These are phyloP conservation scores for Laburnicola sp. DNA, from an alignment of 2,329 filamentous ascomycete species.

Conservation along the genomic window DNA sequence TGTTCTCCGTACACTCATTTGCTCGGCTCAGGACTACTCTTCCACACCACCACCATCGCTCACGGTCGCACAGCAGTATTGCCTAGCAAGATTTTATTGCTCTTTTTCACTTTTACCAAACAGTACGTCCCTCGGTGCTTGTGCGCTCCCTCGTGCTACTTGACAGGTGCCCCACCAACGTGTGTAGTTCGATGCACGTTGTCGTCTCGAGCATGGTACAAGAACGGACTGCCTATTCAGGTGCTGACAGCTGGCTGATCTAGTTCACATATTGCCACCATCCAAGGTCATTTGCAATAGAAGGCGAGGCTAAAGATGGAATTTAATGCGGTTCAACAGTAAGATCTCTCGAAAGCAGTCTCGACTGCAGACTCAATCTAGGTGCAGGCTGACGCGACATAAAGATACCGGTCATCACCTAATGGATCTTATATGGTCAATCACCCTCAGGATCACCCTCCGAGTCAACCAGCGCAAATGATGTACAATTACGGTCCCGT, in stretches of 20 bases:
- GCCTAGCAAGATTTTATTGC: conserved; percentile 43
- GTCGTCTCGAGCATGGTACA: conserved; percentile 20
- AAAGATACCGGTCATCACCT: conserved; percentile 44
- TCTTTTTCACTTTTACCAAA: conserved; percentile 25
- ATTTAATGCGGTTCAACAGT: conserved; percentile 49
- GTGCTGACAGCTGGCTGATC: conserved; percentile 31
- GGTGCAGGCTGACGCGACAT: conserved; percentile 26
- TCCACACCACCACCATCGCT: conserved; percentile 31
- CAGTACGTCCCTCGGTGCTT: conserved; percentile 32
- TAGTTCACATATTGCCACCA: conserved; percentile 26
- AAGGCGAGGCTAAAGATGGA: conserved; percentile 44
- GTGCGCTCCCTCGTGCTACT: conserved; percentile 33
- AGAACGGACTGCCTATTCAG: conserved; percentile 23
- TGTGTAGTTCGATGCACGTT: conserved; percentile 26
- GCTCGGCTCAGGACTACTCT: conserved; percentile 22
- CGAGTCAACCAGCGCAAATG: conserved; percentile 36
- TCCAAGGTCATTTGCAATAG: conserved; percentile 30
- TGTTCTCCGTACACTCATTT: conserved; percentile 48
- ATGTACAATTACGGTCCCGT: conserved; percentile 42
- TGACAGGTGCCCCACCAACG: conserved; percentile 20
- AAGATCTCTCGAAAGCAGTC: conserved; percentile 22
- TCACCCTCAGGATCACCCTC: too few relatives aligned
- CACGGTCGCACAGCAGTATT: conserved; percentile 40
- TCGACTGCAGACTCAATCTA: conserved; percentile 11
- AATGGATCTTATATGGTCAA: conserved; percentile 40